Conservation (phyloP, 140 eudicot species). For the Senecio squalidus region DNA sequence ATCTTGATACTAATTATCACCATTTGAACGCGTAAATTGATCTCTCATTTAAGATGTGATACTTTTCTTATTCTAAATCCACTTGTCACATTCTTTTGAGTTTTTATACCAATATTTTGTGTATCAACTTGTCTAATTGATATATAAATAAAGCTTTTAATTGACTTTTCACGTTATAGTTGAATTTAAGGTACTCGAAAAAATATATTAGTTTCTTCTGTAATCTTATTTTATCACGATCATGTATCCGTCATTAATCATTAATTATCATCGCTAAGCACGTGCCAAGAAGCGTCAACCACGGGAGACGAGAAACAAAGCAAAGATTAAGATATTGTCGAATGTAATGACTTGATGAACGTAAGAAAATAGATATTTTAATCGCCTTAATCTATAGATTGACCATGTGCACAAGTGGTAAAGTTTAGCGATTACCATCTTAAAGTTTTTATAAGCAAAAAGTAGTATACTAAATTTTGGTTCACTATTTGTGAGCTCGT, state of each 20-base stretch:
- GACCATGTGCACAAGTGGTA: not conserved
- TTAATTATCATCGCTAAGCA: conserved; percentile 12
- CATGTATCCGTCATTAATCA: not conserved
- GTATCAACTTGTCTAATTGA: not conserved
- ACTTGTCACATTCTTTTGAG: conserved; percentile 11
- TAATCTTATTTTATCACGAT: not conserved
- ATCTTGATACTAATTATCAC: too few relatives aligned
- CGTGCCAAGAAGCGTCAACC: conserved; percentile 8
- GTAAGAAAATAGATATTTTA: not conserved
- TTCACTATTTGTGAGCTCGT: too few relatives aligned
- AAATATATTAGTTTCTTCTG: too few relatives aligned
- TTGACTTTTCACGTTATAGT: not conserved
- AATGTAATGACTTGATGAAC: not conserved
- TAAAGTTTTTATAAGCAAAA: too few relatives aligned
- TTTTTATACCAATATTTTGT: not conserved
- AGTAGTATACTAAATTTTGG: too few relatives aligned
- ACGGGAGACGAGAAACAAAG: not conserved
- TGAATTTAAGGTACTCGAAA: not conserved
- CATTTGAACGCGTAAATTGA: too few relatives aligned
- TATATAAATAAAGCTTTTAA: not conserved
- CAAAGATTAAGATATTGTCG: not conserved
- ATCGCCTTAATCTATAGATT: not conserved
- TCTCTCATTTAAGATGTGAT: too few relatives aligned
- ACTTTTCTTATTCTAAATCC: not conserved
- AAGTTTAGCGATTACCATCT: too few relatives aligned